phyloP scores from a whole-genome alignment of 2,329 filamentous ascomycete species.

The Ophiocordyceps camponoti-floridani region DNA sequence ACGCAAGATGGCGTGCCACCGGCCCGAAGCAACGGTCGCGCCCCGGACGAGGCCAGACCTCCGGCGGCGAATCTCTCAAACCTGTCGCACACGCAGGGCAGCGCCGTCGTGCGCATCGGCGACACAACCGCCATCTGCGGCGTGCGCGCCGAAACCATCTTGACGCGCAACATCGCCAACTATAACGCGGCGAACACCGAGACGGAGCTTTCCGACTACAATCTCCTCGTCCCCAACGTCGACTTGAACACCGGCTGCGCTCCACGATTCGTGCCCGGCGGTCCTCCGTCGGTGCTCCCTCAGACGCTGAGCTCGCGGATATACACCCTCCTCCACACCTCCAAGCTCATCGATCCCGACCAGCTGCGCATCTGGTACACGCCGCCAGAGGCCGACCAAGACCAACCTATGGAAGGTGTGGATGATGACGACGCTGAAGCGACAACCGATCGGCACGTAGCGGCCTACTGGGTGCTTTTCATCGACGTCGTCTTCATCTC shows the following conservation, averaged over 20 bases:
- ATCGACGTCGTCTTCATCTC: conserved; percentile 92
- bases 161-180: conserved; percentile 54
- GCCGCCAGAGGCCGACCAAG: conserved; percentile 27
- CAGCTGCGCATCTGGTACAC: conserved; percentile 60
- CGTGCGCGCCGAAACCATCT: conserved; percentile 69
- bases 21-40: conserved; percentile 66
- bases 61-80: conserved; percentile 70
- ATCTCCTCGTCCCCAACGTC: conserved; percentile 81
- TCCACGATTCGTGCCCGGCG: conserved; percentile 68
- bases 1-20: conserved; percentile 26
- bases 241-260: conserved; percentile 84
- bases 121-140: conserved; percentile 93
- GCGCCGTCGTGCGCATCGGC: conserved; percentile 70
- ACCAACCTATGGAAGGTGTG: conserved; percentile 19
- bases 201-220: conserved; percentile 38
- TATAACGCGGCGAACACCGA: conserved; percentile 28
- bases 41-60: conserved; percentile 47
- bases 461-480: conserved; percentile 88
- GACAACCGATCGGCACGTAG: conserved; percentile 29
- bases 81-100: conserved; percentile 77
- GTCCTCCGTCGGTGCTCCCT: conserved; percentile 60
- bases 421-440: conserved; percentile 10
- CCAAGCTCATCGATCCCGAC: conserved; percentile 44
- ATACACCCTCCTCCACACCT: conserved; percentile 56
- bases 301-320: conserved; percentile 74